Percentiles rank a stretch among this genome's conserved stretches.
These are phyloP conservation scores for Volvariella surrecta DNA, from an alignment of 1,284 basidiomycete genomes.

Conservation along the genomic window DNA sequence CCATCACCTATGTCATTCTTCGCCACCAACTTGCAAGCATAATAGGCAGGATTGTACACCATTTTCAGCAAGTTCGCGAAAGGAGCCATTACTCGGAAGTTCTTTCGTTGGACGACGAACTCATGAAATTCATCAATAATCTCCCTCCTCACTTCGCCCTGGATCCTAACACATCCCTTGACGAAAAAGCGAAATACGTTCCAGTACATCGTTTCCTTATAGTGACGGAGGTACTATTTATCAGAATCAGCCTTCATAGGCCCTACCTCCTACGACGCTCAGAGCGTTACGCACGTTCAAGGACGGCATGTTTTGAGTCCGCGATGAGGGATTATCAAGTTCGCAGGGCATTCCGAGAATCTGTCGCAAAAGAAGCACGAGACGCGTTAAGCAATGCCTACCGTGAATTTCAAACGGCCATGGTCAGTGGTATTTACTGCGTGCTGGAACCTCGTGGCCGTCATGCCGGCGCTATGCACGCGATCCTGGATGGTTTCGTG, in stretches of 20 bases:
- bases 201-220: slow-evolving; percentile 74
- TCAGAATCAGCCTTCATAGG: slow-evolving; percentile 70
- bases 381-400: slow-evolving; percentile 72
- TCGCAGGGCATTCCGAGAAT: slow-evolving; percentile 55
- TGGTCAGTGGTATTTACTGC: slow-evolving; percentile 81
- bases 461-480: slow-evolving; percentile 62
- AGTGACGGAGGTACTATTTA: slow-evolving; percentile 73
- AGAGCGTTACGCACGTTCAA: slow-evolving; percentile 69
- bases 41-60: slow-evolving; percentile 89
- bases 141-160: slow-evolving; percentile 75
- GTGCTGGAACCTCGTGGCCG: slow-evolving; percentile 67
- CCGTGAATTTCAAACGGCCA: slow-evolving; percentile 77
- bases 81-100: slow-evolving; percentile 84
- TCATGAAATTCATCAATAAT: slow-evolving; percentile 68
- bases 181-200: slow-evolving; percentile 54
- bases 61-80: slow-evolving; percentile 86
- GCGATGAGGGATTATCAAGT: slow-evolving; percentile 71
- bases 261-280: slow-evolving; percentile 72
- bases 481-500: slow-evolving; percentile 71
- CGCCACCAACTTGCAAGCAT: slow-evolving; percentile 78
- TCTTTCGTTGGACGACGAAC: slow-evolving; percentile 75
- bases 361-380: slow-evolving; percentile 49
- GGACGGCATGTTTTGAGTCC: slow-evolving; percentile 72
- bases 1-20: slow-evolving; percentile 84
- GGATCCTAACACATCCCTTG: slow-evolving; percentile 73